Evolutionary conservation across 352 stramenopile genomes (phyloP), one percentile per base, ranked within the genome.

Genomic region (Bremia lactucae): DNA sequence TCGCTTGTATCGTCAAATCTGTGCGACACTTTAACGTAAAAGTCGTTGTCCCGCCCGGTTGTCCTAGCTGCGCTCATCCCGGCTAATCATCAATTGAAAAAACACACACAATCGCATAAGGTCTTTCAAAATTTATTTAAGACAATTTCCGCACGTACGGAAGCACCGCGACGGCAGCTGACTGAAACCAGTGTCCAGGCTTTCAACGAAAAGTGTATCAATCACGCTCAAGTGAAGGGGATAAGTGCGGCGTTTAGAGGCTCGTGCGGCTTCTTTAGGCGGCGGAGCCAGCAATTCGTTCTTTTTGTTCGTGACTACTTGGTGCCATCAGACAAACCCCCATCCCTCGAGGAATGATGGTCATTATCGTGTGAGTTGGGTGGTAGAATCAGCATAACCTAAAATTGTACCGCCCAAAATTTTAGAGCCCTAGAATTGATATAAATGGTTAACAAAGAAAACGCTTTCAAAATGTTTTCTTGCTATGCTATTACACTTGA

Each of bases 11-110:
- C 46, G 21, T 60, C 43, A 36, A 46, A 46, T 44, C 41, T 43
- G 19, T 35, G 34, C 19, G 52, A 49, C 49, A 71, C 61, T 14
- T 59, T 64, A 24, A 67, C 60, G 36, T 68, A 71, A 24, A 67
- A 36, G 19, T 70, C 60, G 43, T 51, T 55, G 33, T 65, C 55
- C 35, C 47, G 47, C 8, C 44, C 33, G 16, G 31, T 60, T 9
- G 44, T 45, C 58, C 63, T 67, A 10, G 0, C 35, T n/a, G 10
- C 23, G n/a, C 34, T 39, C 31, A 26, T 34, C 25, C n/a, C 29
- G 2, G 21, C 15, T 31, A 15, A 52, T 7, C 43, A 16, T 45
- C 42, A 56, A 20, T 33, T 61, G 24, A 22, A 5, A 19, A 29
- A 19, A 45, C 24, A 36, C 13, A 42, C 13, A 28, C 0, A 41